These are phyloP conservation scores for Geotrichum klebahnii DNA, from an alignment of 1,139 yeast species.

Conservation along the genomic window DNA sequence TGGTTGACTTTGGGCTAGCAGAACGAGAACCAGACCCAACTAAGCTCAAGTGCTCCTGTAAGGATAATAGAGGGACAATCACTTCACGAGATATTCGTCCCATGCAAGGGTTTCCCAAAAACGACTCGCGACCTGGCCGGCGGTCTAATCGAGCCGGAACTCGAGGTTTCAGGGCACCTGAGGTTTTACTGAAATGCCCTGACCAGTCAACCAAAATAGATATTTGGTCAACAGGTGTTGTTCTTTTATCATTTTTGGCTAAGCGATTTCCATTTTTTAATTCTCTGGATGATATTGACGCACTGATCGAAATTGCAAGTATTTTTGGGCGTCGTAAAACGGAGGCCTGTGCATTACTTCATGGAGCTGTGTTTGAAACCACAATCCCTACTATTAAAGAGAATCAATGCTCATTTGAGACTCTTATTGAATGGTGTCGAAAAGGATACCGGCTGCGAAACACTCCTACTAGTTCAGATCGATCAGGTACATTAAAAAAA, in stretches of 20 bases:
- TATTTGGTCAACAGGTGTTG: conserved; percentile 91
- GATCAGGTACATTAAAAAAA: too few relatives aligned
- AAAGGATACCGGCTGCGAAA: conserved; percentile 21
- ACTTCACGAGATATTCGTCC: conserved; percentile 15
- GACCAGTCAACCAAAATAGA: conserved; percentile 80
- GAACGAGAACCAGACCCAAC: conserved; percentile 40
- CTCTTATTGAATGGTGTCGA: conserved; percentile 42
- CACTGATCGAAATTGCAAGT: conserved; percentile 77
- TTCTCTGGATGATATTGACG: conserved; percentile 89
- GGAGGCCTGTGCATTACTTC: conserved; percentile 73
- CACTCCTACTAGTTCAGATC: too few relatives aligned
- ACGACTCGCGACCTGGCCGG: conserved; percentile 63
- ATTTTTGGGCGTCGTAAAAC: conserved; percentile 75
- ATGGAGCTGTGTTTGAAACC: conserved; percentile 84
- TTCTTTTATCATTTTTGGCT: conserved; percentile 65
- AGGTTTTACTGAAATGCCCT: conserved; percentile 81
- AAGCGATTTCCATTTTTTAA: conserved; percentile 82
- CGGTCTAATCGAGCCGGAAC: conserved; percentile 98
- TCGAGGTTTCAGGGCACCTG: conserved; percentile 93
- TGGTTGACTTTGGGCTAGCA: conserved; percentile 91
- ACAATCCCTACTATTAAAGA: conserved; percentile 43
- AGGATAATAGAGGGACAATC: conserved; percentile 14
- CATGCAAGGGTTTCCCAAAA: conserved; percentile 37
- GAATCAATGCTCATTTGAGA: conserved; percentile 23
- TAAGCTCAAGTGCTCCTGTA: conserved; percentile 17